Evolutionary conservation across 441 rosid species (phyloP), one percentile per base, ranked within the genome.

Genomic region (Bocquillonia castaneifolia): DNA sequence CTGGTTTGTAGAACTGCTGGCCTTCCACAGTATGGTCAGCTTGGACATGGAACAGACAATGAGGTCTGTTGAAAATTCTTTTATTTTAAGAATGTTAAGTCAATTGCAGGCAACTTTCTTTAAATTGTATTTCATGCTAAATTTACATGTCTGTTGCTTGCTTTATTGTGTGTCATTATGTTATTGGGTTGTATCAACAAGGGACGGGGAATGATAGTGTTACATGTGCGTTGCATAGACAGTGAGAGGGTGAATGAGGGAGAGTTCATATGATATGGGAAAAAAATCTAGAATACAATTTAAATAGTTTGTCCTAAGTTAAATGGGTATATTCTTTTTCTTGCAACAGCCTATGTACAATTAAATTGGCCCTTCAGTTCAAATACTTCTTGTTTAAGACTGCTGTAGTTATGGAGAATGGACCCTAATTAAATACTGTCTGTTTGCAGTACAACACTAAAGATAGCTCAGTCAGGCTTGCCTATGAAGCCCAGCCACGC

Each of bases 401-500:
- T 52, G 34, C 29, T n/a, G 28, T 28, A 3, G 42, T 15, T n/a
- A 55, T 17, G 44, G n/a, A n/a, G n/a, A n/a, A n/a, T n/a, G n/a
- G 39, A 17, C 20, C 25, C 32, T 40, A n/a, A 39, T 39, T 0
- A 67, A 12, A 55, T 56, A 12, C 54, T 66, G 8, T 39, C 20
- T 73, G 53, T 51, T 68, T 79, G 72, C 84, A 93, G 99, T 92
- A 84, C 73, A 94, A 94, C 76, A 85, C 88, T 62, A 94, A 88
- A 83, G 97, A 92, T 78, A 86, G 90, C 76, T 92, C 93, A 0
- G 96, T 92, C 62, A 83, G 74, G 78, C 93, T 92, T 70, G 94
- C 91, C 54, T 94, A 92, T 59, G 97, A 94, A 81, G 88, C 96
- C 73, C 98, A 94, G 73, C 93, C 99, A 3, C 86, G 88, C 57